These are phyloP conservation scores for Dioscorea dumetorum DNA, from an alignment of 106 monocot species.

Conservation along the genomic window DNA sequence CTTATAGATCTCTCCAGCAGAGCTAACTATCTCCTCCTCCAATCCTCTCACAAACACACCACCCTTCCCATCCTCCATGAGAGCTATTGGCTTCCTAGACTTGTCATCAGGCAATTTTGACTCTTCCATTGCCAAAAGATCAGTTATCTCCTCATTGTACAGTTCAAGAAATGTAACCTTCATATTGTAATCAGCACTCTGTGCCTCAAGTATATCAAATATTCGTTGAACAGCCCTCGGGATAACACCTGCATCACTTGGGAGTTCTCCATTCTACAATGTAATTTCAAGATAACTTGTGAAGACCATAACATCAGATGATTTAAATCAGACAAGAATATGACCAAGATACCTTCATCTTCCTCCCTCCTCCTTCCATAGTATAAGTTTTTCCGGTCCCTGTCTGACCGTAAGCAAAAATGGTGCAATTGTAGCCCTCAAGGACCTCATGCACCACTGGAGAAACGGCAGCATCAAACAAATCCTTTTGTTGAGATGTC, in stretches of 20 bases:
- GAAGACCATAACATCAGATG: no score
- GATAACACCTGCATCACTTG: slow-evolving; percentile 59
- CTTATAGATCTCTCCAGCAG: slow-evolving; percentile 74
- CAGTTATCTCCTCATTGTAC: slow-evolving; percentile 68
- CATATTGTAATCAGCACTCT: slow-evolving; percentile 57
- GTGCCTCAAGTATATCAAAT: slow-evolving; percentile 53
- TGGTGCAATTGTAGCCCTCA: slow-evolving; percentile 65
- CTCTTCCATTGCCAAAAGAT: slow-evolving; percentile 55
- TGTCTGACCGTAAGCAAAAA: slow-evolving; percentile 68
- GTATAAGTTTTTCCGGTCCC: slow-evolving; percentile 71
- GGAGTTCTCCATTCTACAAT: slow-evolving; percentile 47
- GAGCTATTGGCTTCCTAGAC: slow-evolving; percentile 74
- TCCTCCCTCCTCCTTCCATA: slow-evolving; percentile 57
- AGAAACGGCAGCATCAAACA: slow-evolving; percentile 46
- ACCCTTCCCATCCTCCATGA: slow-evolving; percentile 98
- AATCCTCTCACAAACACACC: slow-evolving; percentile 81
- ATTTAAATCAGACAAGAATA: no score
- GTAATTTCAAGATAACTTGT: not conserved
- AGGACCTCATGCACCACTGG: slow-evolving; percentile 56
- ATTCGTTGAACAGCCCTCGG: slow-evolving; percentile 45
- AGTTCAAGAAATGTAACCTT: slow-evolving; percentile 72
- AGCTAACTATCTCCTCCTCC: slow-evolving; percentile 82
- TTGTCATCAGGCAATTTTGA: slow-evolving; percentile 61
- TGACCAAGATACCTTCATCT: slow-evolving; percentile 12
- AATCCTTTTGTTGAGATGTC: slow-evolving; percentile 44